Conservation (phyloP, 2,329 filamentous ascomycete species). For the Lachnellula subtilissima region DNA sequence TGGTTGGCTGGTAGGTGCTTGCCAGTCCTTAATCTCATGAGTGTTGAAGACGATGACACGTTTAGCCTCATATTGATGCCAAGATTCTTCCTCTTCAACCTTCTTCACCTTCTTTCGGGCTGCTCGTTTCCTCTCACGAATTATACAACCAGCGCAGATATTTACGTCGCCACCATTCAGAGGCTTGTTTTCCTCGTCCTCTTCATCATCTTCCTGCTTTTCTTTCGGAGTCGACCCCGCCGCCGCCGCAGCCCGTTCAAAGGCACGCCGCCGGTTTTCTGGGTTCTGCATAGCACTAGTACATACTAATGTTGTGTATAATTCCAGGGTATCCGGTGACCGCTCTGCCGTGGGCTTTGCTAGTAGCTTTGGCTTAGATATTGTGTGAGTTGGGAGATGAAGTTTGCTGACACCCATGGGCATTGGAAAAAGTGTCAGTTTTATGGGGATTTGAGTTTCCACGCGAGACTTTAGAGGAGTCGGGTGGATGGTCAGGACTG, state of each 20-base stretch:
- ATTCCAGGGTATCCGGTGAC: conserved; percentile 69
- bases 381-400: conserved; percentile 82
- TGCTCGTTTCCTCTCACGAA: conserved; percentile 83
- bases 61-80: conserved; percentile 73
- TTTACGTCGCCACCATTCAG: conserved; percentile 89
- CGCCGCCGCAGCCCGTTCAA: conserved; percentile 37
- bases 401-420: conserved; percentile 73
- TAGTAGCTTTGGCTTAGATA: conserved; percentile 89
- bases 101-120: conserved; percentile 92
- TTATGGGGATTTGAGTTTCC: conserved; percentile 92
- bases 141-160: conserved; percentile 89
- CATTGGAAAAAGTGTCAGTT: conserved; percentile 70
- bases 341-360: conserved; percentile 64
- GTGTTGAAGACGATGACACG: conserved; percentile 90
- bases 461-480: conserved; percentile 82
- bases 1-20: conserved; percentile 52
- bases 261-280: conserved; percentile 60
- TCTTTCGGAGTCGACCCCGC: conserved; percentile 16
- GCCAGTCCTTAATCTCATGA: conserved; percentile 80
- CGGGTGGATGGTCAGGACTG: conserved; percentile 55
- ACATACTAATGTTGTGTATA: conserved; percentile 80
- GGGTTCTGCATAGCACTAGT: conserved; percentile 83
- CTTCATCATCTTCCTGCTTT: conserved; percentile 31
- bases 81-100: conserved; percentile 84
- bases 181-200: conserved; percentile 56